Percentiles rank a stretch among this genome's conserved stretches.
phyloP scores from a whole-genome alignment of 192 early-diverging fungal genomes.

The Coemansia sp. region DNA sequence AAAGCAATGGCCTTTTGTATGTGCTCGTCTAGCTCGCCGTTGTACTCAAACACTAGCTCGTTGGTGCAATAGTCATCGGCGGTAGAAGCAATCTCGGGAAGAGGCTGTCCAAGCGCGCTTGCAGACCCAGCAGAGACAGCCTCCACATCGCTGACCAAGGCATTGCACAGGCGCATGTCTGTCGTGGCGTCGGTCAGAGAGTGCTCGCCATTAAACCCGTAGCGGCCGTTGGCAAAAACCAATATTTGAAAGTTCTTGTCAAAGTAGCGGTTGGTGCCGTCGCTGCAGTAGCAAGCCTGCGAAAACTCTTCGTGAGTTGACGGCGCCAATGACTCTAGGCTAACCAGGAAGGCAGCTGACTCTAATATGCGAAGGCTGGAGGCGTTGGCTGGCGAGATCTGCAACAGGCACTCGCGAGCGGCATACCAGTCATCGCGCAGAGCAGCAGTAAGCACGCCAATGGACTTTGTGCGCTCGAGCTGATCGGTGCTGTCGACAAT shows the following conservation, averaged over 20 bases:
- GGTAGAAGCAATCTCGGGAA: conserved; percentile 12
- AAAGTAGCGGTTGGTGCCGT: conserved; percentile 71
- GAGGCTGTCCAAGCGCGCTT: not conserved
- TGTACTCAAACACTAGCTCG: conserved; percentile 55
- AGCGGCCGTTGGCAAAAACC: conserved; percentile 77
- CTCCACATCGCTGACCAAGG: conserved; percentile 57
- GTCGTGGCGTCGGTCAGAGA: conserved; percentile 78
- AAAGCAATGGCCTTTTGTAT: conserved; percentile 59
- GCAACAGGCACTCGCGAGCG: conserved; percentile 57
- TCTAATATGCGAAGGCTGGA: conserved; percentile 67
- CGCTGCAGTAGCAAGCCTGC: conserved; percentile 77
- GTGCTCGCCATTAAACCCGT: conserved; percentile 74
- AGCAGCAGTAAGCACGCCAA: conserved; percentile 58
- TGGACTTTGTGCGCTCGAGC: conserved; percentile 34
- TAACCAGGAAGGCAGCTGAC: conserved; percentile 71
- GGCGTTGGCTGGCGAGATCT: conserved; percentile 59
- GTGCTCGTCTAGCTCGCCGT: conserved; percentile 41
- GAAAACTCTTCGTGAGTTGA: conserved; percentile 68
- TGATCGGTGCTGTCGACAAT: conserved; percentile 64
- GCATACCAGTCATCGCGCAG: conserved; percentile 57
- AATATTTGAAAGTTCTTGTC: conserved; percentile 80
- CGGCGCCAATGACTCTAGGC: conserved; percentile 72
- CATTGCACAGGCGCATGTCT: conserved; percentile 69
- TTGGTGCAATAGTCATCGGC: conserved; percentile 42
- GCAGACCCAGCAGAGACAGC: conserved; percentile 9